Evolutionary conservation across 805 yeast genomes (phyloP), one percentile per base, ranked within the genome.

Genomic region (Candida argentea): DNA sequence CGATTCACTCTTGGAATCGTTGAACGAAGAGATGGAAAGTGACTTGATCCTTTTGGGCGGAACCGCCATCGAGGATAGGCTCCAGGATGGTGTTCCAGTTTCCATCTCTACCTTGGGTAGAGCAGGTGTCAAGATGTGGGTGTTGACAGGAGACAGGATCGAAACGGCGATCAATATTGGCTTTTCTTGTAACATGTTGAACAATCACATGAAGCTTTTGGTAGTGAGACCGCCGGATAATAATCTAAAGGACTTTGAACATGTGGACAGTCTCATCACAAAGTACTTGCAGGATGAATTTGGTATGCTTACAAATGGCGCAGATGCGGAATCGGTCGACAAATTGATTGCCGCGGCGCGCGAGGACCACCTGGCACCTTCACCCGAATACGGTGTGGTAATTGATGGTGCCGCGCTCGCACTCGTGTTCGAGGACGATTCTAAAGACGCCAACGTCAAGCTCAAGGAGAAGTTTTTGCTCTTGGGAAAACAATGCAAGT

Each of bases 111-210:
- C 74, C 5, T 57, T 82, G 31, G 80, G 71, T 10, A 62, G 73
- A 37, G 91, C 91, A 5, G 91, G 93, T 48, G 77, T 82, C 31
- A 82, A 82, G 50, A 57, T 82, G 29, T 82, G 93, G 93, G 91
- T 82, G 26, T 60, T 82, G 27, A 82, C 93, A 3, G 93, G 93
- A 56, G 93, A 82, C 51, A 81, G 79, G 51, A 83, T 82, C n/a
- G 93, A 82, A 52, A 82, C 93, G 18, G 93, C 91, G 8, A 81
- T 82, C 41, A 82, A 82, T 44, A 82, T 82, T 60, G 93, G 91
- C 3, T 82, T 82, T 46, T 78, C 87, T 2, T 82, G 93, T 67
- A 82, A 82, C 43, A 57, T 82, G 31, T 59, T 82, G 31, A 78
- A 76, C 30, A 77, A 68, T 38, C 82, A 78, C 26, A 81, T 82